Evolutionary conservation across 345 rosid genomes (phyloP).

Genomic region (Schrenkiella parvula): DNA sequence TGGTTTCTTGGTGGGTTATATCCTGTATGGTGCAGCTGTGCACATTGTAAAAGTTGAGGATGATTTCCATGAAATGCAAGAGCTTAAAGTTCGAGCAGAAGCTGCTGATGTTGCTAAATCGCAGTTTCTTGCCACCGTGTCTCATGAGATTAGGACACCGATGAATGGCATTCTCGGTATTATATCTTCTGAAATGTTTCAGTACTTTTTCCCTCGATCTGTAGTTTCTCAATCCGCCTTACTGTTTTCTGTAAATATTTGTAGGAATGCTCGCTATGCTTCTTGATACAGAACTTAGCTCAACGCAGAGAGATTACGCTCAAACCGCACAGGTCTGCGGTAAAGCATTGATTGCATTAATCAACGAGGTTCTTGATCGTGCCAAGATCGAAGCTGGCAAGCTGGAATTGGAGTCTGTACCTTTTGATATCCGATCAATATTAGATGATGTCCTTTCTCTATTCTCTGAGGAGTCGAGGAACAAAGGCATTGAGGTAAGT

Average conservation of each 20-base stretch:
- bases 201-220: background rate
- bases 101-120: slow-evolving; percentile 99
- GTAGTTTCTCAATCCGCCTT: background rate
- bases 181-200: background rate
- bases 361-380: slow-evolving; percentile 96
- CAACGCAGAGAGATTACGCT: slow-evolving; percentile 89
- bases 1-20: slow-evolving; percentile 76
- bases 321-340: slow-evolving; percentile 97
- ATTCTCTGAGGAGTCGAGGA: slow-evolving; percentile 89
- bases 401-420: slow-evolving; percentile 82
- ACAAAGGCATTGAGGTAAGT: slow-evolving; percentile 86
- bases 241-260: background rate
- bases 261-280: slow-evolving; percentile 95
- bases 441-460: slow-evolving; percentile 94
- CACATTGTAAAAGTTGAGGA: slow-evolving; percentile 94
- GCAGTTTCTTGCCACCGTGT: slow-evolving; percentile 96
- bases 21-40: slow-evolving; percentile 64
- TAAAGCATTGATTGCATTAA: slow-evolving; percentile 84
- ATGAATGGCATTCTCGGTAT: slow-evolving; percentile 99
- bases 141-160: slow-evolving; percentile 97
- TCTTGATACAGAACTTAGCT: slow-evolving; percentile 81
- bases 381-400: slow-evolving; percentile 98
- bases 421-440: slow-evolving; percentile 73
- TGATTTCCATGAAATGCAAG: slow-evolving; percentile 79
- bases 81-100: slow-evolving; percentile 81